These are phyloP conservation scores for Podaxis sp. DNA, from an alignment of 768 basidiomycete genomes.

Conservation along the genomic window DNA sequence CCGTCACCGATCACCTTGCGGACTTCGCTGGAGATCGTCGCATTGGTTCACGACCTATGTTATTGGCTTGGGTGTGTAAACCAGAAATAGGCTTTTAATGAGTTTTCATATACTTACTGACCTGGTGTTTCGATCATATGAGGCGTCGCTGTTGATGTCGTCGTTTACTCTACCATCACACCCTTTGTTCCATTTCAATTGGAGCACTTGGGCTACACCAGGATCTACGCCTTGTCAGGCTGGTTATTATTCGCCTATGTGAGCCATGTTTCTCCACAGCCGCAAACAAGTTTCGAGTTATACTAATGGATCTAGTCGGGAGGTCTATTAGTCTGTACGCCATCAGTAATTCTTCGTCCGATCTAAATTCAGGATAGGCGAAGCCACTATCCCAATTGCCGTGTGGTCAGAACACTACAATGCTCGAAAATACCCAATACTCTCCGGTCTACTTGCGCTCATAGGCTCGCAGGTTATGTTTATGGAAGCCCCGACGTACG, in stretches of 20 bases:
- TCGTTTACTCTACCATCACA: constrained; percentile 60
- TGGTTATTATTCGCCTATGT: constrained; percentile 63
- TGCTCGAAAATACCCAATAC: constrained; percentile 41
- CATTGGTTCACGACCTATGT: constrained; percentile 51
- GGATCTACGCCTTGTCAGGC: constrained; percentile 47
- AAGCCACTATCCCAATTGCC: constrained; percentile 56
- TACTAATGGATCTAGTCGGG: constrained; percentile 35
- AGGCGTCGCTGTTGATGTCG: constrained; percentile 46
- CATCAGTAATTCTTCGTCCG: background rate
- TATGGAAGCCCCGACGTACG: constrained; percentile 56
- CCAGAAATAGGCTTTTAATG: background rate
- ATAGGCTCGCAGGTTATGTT: constrained; percentile 54
- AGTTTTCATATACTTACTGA: background rate
- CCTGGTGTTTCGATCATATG: background rate
- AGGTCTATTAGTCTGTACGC: constrained; percentile 52
- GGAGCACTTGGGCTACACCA: constrained; percentile 38
- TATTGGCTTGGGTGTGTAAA: constrained; percentile 41
- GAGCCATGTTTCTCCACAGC: constrained; percentile 16
- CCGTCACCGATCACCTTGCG: constrained; percentile 27
- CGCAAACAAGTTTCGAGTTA: background rate
- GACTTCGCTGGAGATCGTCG: constrained; percentile 54
- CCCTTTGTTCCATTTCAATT: constrained; percentile 65
- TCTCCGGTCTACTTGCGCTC: constrained; percentile 45
- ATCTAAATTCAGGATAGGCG: background rate
- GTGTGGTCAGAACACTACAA: constrained; percentile 48